A percentile compares a stretch with the other conserved stretches of the same genome.
phyloP scores from a whole-genome alignment of 129 eudicot genomes.

The Centaurea solstitialis region DNA sequence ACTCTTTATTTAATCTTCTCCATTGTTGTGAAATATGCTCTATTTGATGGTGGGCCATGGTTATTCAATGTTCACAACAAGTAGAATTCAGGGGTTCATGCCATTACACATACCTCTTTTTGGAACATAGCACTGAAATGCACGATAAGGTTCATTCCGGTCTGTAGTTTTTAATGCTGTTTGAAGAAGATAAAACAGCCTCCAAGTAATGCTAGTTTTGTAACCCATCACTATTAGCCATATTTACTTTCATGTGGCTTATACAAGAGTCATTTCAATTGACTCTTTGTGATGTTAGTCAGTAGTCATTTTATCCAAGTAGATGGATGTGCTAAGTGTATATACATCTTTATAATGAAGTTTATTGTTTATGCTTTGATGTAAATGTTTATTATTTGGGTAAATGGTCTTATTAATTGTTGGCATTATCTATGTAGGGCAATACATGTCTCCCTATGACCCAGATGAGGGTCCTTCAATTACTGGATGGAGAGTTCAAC shows the following conservation, averaged over 20 bases:
- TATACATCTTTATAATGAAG: background rate
- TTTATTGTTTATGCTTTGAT: background rate
- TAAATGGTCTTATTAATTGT: background rate
- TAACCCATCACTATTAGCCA: background rate
- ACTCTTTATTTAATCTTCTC: background rate
- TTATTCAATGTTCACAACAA: background rate
- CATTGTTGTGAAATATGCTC: constrained; percentile 7
- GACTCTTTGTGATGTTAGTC: constrained; percentile 5
- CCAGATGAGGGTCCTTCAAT: constrained; percentile 99
- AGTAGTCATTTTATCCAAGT: background rate
- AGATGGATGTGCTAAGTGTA: background rate
- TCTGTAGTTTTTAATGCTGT: background rate
- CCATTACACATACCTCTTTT: background rate
- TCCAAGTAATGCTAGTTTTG: background rate
- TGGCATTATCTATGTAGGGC: constrained; percentile 56
- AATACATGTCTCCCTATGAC: constrained; percentile 99
- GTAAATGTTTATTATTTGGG: constrained; percentile 7
- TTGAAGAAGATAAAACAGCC: background rate
- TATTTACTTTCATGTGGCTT: background rate
- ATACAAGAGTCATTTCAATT: background rate
- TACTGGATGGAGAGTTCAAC: constrained; percentile 99
- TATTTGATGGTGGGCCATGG: background rate
- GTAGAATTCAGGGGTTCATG: background rate
- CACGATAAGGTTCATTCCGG: background rate
- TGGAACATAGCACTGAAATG: background rate